Evolutionary conservation across 208 protist species (phyloP), one percentile per base, ranked within the genome.

Genomic region (Wallacemonas sp.): DNA sequence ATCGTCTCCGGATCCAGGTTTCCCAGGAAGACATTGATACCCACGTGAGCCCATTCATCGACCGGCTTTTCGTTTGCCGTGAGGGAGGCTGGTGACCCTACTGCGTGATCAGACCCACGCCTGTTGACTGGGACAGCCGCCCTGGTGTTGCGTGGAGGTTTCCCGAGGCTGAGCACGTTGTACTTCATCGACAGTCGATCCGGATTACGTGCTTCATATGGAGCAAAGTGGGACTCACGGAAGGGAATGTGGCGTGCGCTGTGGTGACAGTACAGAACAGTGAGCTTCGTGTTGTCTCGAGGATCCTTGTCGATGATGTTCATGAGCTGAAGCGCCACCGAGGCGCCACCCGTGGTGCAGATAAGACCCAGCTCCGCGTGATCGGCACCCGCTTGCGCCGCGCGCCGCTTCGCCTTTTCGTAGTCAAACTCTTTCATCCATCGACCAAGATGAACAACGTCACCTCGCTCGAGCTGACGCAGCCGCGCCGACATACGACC

Each of bases 391-490:
- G 50, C 57, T 24, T 5, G 6, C 22, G 32, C 34, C 19, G 48
- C 37, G 1, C 19, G 24, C 12, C 3, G 17, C 34, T 33, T 87
- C 64, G 85, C 84, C 6, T 63, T 53, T 22, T 39, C 48, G 67
- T 93, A 95, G n/a, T 45, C 63, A 62, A 92, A 95, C 65, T 95
- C 86, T 32, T 71, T 76, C 81, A 92, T 91, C 87, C 90, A 95
- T 13, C 90, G 84, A 0, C 90, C 90, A 13, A 95, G 78, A 54
- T 89, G 85, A 1, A 93, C 75, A 3, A 81, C 63, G 42, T 95
- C 90, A 38, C 90, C 90, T 17, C 63, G 76, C 61, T 85, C 73
- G 29, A 95, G 76, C 34, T 73, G 72, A 21, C 84, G 86, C 46
- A 95, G 78, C 1, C 83, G 73, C 13, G 78, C 74, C 2, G 84